Percentiles rank a stretch among this genome's conserved stretches.
phyloP scores from a whole-genome alignment of 2,329 filamentous ascomycete genomes.

The Penicillium sp. region DNA sequence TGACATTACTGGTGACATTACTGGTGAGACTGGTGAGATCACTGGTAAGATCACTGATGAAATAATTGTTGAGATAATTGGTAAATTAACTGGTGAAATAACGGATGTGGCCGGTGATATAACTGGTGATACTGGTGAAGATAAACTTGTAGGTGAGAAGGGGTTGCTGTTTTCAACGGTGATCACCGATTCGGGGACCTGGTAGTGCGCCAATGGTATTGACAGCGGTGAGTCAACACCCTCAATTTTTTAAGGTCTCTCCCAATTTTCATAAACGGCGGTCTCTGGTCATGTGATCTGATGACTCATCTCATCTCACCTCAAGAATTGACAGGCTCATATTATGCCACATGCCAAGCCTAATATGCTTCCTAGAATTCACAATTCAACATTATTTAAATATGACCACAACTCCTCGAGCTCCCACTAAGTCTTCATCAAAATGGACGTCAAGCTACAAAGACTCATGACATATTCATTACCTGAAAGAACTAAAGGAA shows the following conservation, averaged over 20 bases:
- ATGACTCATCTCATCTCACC: not conserved
- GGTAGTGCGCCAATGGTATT: too few relatives aligned
- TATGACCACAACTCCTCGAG: not conserved
- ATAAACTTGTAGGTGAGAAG: not conserved
- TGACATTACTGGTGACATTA: too few relatives aligned
- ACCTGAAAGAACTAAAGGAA: not conserved
- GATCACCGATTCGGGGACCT: not conserved
- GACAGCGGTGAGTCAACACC: not conserved
- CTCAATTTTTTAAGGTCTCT: not conserved
- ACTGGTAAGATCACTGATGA: not conserved
- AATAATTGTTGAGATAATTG: not conserved
- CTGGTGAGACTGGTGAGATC: not conserved
- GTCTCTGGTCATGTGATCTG: not conserved
- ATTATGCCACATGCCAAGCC: not conserved
- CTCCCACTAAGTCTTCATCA: not conserved
- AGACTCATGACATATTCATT: not conserved
- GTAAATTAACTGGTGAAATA: not conserved
- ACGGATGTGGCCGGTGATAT: not conserved
- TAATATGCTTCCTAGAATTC: not conserved
- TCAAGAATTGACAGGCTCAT: not conserved
- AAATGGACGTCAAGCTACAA: not conserved
- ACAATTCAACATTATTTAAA: not conserved
- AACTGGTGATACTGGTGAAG: not conserved
- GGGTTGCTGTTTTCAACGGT: not conserved
- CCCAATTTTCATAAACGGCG: not conserved